Conservation (phyloP, 164 flowering plant species). For the Sextonia rubra region DNA sequence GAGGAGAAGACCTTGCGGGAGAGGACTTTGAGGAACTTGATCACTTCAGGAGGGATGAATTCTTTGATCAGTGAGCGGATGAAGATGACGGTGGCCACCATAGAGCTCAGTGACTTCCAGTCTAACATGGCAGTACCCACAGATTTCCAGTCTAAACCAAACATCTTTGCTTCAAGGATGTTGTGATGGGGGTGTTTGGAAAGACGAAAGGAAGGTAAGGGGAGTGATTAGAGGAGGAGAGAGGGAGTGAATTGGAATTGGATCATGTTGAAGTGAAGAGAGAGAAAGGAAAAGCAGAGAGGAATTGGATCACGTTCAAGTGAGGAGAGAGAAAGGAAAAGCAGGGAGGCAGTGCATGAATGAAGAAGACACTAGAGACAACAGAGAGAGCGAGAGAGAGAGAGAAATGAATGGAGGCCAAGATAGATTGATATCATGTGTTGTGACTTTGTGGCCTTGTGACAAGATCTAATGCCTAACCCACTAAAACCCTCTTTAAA, state of each 20-base stretch:
- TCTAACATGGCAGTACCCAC: slow-evolving; percentile 3
- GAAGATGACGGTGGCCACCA: slow-evolving; percentile 26
- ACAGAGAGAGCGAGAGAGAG: not conserved
- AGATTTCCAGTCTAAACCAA: too few species aligned
- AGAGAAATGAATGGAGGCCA: not conserved
- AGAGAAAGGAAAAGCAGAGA: too few species aligned
- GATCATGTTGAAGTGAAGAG: too few species aligned
- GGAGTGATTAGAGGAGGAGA: not conserved
- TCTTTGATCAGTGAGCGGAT: slow-evolving; percentile 18
- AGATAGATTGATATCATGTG: too few species aligned
- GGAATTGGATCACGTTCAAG: too few species aligned
- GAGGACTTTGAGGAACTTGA: slow-evolving; percentile 12
- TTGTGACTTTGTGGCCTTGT: too few species aligned
- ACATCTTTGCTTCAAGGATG: too few species aligned
- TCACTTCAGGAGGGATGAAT: slow-evolving; percentile 27
- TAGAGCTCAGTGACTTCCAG: slow-evolving; percentile 30
- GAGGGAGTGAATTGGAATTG: not conserved
- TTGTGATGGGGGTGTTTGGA: not conserved
- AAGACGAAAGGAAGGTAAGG: not conserved
- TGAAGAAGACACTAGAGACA: not conserved
- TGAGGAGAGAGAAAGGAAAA: not conserved
- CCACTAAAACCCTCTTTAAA: too few species aligned
- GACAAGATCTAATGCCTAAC: too few species aligned
- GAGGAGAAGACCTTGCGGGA: slow-evolving; percentile 9
- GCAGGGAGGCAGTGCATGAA: not conserved